Base-by-base conservation (phyloP, 805 yeast genomes). In the Candida montana region DNA sequence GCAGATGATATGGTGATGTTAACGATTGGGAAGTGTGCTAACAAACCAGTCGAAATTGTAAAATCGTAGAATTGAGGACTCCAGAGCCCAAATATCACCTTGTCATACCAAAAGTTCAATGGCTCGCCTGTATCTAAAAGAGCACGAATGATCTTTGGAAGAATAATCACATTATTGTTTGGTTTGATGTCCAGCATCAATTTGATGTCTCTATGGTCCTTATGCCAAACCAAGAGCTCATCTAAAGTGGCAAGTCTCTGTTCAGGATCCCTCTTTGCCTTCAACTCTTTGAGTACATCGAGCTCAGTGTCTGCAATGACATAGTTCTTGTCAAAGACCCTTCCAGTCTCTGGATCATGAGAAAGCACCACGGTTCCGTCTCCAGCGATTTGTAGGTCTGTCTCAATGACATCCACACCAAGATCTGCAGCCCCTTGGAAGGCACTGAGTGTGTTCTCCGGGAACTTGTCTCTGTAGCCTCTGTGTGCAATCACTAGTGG, bases 11-110 rank as follows among this genome's bases (percentile, higher is more conserved):
- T 48, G 4, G 66, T 50, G 20, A 65, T 67, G 37, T 61, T 67
- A 19, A 67, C 57, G 17, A 65, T 54, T 17, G 57, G 49, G 44
- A 64, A 67, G 13, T 58, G 62, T 27, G 54, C 53, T 21, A 76
- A 60, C 1, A 68, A 52, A 4, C 63, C 64, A 3, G 67, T 55
- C 26, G 58, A 59, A 16, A 66, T 63, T 15, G 71, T 75, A 46
- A 57, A 65, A 33, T 62, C 57, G 45, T 67, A 67, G 49, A 75
- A 75, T 42, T 69, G 71, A 24, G 68, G 46, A 27, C 63, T 54
- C 83, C 83, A 77, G 6, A 77, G 54, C 0, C 83, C 83, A 50
- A 77, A 67, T 4, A 73, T 68, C 21, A 74, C 58, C 17, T 65
- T 61, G 15, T 58, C 48, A 39, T 67, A 62, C 80, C 82, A 76